phyloP scores from a whole-genome alignment of 805 yeast genomes.

The Candida oleophila region DNA sequence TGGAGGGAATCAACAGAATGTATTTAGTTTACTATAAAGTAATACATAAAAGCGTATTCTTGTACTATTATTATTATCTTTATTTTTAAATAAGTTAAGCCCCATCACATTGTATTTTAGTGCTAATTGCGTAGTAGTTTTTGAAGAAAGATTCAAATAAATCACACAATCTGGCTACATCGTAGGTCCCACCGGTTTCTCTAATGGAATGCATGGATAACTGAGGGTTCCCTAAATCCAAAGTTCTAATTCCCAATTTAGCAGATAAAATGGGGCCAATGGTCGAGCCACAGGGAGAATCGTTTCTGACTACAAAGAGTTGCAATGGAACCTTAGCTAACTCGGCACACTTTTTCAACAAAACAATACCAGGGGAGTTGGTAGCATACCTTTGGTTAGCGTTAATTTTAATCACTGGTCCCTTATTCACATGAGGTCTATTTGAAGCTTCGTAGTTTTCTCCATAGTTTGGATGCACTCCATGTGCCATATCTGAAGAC shows the following conservation, averaged over 20 bases:
- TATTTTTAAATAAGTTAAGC: too few species aligned
- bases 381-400: conserved; percentile 97
- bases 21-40: conserved; percentile 17
- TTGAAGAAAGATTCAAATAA: conserved; percentile 65
- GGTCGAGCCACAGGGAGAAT: conserved; percentile 93
- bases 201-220: conserved; percentile 91
- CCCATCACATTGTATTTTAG: conserved; percentile 24
- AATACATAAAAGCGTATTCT: too few species aligned
- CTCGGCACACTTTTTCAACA: conserved; percentile 71
- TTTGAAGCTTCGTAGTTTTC: conserved; percentile 74
- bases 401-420: conserved; percentile 90
- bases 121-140: conserved; percentile 27
- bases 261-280: conserved; percentile 93
- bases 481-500: conserved; percentile 97
- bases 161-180: conserved; percentile 59
- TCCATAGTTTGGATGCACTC: conserved; percentile 89
- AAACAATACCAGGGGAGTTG: conserved; percentile 83
- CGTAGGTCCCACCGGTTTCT: conserved; percentile 84
- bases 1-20: conserved; percentile 22
- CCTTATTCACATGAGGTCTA: conserved; percentile 77
- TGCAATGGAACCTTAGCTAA: conserved; percentile 77
- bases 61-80: too few species aligned
- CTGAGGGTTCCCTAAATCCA: conserved; percentile 91
- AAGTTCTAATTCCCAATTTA: conserved; percentile 79
- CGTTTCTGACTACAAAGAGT: conserved; percentile 89